Conservation (phyloP, 805 yeast species). For the Candida vartiovaarae region DNA sequence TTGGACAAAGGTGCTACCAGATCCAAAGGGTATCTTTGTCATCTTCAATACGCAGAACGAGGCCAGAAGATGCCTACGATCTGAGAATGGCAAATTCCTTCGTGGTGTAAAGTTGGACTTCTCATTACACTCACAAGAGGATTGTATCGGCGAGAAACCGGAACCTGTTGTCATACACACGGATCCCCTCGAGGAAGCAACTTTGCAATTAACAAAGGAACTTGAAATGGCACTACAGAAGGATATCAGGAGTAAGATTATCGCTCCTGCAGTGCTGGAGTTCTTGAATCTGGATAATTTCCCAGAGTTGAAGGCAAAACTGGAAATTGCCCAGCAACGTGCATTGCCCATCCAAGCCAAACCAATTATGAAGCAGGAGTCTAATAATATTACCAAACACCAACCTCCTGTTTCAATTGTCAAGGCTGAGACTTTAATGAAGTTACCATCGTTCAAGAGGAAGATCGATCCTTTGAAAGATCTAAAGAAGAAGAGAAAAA, state of each 20-base stretch:
- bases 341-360: background rate
- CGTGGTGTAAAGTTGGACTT: slow-evolving; percentile 37
- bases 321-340: slow-evolving; percentile 13
- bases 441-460: slow-evolving; percentile 17
- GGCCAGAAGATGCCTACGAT: slow-evolving; percentile 51
- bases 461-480: slow-evolving; percentile 19
- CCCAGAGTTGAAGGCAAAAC: slow-evolving; percentile 39
- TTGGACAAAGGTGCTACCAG: slow-evolving; percentile 61
- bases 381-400: background rate
- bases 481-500: slow-evolving; percentile 5
- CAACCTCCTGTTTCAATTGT: slow-evolving; percentile 3
- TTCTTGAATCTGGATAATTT: slow-evolving; percentile 51
- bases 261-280: slow-evolving; percentile 63
- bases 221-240: slow-evolving; percentile 54
- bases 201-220: slow-evolving; percentile 51
- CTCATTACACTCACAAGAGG: slow-evolving; percentile 21
- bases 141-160: slow-evolving; percentile 8
- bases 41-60: slow-evolving; percentile 56
- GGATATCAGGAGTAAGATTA: slow-evolving; percentile 66
- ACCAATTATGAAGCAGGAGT: background rate
- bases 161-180: slow-evolving; percentile 9
- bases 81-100: slow-evolving; percentile 52
- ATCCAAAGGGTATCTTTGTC: slow-evolving; percentile 58
- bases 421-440: slow-evolving; percentile 10
- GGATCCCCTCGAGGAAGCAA: slow-evolving; percentile 51